These are phyloP conservation scores for Dysphania ambrosioides DNA, from an alignment of 148 eudicot species.

Conservation along the genomic window DNA sequence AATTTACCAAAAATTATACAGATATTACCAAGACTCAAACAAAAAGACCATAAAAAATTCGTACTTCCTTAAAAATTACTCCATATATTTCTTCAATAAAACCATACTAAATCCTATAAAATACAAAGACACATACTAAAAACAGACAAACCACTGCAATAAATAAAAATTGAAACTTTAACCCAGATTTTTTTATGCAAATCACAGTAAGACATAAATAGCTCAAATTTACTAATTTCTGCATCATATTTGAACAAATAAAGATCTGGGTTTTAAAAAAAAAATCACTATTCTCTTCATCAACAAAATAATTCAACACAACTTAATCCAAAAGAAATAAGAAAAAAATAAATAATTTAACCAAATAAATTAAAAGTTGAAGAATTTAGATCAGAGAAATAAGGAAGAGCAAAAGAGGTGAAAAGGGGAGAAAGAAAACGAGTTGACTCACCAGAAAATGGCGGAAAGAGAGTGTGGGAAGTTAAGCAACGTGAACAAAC, in stretches of 20 bases:
- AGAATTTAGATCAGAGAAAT: slow-evolving; percentile 11
- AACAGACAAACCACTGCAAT: neutral
- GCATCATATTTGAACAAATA: too few relatives aligned
- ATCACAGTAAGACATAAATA: neutral
- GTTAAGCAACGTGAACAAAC: slow-evolving; percentile 6
- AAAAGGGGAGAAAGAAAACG: neutral
- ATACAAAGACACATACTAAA: neutral
- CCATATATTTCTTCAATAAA: too few relatives aligned
- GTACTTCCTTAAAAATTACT: too few relatives aligned
- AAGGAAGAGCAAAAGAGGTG: neutral
- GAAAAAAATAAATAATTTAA: neutral
- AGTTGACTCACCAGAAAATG: slow-evolving; percentile 24
- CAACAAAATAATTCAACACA: neutral
- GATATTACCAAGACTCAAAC: neutral
- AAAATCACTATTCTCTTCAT: neutral
- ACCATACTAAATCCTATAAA: too few relatives aligned
- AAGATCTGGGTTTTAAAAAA: slow-evolving; percentile 19
- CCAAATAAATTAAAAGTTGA: too few relatives aligned
- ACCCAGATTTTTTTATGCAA: neutral
- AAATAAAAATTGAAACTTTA: too few relatives aligned
- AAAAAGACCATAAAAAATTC: neutral
- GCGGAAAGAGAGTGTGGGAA: neutral
- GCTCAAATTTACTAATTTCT: too few relatives aligned
- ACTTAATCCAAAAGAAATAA: neutral
- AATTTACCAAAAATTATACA: neutral